These are phyloP conservation scores for Tilletia walkeri DNA, from an alignment of 1,284 basidiomycete genomes.

Conservation along the genomic window DNA sequence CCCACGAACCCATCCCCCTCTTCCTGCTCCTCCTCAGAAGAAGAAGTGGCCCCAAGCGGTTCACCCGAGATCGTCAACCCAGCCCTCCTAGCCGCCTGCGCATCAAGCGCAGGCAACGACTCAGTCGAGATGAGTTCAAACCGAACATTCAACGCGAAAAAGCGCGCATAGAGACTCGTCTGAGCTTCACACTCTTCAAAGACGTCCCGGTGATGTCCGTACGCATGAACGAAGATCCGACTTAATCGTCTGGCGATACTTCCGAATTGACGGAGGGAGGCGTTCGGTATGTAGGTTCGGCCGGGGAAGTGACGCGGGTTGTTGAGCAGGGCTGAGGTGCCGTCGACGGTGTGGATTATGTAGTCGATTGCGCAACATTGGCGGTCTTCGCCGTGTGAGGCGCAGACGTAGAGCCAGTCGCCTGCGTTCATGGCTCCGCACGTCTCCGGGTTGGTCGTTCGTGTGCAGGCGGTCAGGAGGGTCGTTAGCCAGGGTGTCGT, in stretches of 20 bases:
- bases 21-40: no score
- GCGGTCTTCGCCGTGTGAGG: constrained; percentile 67
- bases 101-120: constrained; percentile 17
- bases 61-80: background rate
- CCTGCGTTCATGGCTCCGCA: constrained; percentile 97
- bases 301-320: constrained; percentile 82
- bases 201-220: constrained; percentile 71
- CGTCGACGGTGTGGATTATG: constrained; percentile 89
- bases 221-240: constrained; percentile 92
- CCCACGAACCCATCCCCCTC: no score
- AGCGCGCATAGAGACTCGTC: constrained; percentile 84
- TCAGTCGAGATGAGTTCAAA: constrained; percentile 72
- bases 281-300: constrained; percentile 60
- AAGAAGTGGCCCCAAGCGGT: no score
- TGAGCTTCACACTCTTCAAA: constrained; percentile 83
- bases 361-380: constrained; percentile 93
- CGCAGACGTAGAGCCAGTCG: constrained; percentile 94
- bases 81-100: background rate
- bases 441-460: constrained; percentile 54
- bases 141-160: constrained; percentile 74
- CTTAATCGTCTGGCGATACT: constrained; percentile 83
- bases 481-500: constrained; percentile 83
- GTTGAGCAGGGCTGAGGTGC: constrained; percentile 86
- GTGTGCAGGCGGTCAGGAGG: constrained; percentile 73
- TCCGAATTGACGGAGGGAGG: constrained; percentile 81